Base-by-base conservation (phyloP, 345 rosid genomes). In the Hibiscus trionum region DNA sequence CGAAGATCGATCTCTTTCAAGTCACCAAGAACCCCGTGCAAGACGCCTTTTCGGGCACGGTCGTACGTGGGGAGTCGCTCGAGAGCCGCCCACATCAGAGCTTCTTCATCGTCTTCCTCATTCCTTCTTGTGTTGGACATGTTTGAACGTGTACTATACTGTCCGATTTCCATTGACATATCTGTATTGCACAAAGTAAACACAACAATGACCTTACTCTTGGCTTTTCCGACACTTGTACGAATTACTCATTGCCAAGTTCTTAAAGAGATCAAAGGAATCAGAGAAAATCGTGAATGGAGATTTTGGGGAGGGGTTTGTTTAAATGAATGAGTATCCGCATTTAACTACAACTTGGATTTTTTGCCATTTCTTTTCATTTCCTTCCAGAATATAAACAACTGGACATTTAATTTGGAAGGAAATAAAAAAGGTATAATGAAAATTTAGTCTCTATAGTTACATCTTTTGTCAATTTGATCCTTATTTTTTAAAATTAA, bases 51-150 rank as follows among this genome's bases (percentile, higher is more conserved):
- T 50, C 80, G 71, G 4, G 69, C 65, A 24, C 87, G 84, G 11
- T 78, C 80, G 26, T 77, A 77, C 19, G 88, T 85, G 0, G 85
- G 87, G 33, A 82, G 83, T 21, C 80, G 78, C 75, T 85, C 86
- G 11, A 83, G 77, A 17, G 85, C 86, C 0, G 83, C 84, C 81
- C 82, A 76, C 53, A 69, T 79, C 57, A 85, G 78, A 16, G 80
- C 84, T 62, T 80, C 83, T 26, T 85, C 83, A 42, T 85, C 87
- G 0, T 84, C 66, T 16, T 61, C 66, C 33, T 35, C 66, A 16
- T n/a, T 27, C 35, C 2, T 29, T 59, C 46, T 62, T 3, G 46
- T 8, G 44, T 11, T 35, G 6, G 66, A 33, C 26, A n/a, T 4
- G 47, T 7, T 62, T n/a, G 66, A 62, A 35, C 5, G 10, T 33